phyloP scores from a whole-genome alignment of 2,329 filamentous ascomycete species.

The Exophiala sp. region DNA sequence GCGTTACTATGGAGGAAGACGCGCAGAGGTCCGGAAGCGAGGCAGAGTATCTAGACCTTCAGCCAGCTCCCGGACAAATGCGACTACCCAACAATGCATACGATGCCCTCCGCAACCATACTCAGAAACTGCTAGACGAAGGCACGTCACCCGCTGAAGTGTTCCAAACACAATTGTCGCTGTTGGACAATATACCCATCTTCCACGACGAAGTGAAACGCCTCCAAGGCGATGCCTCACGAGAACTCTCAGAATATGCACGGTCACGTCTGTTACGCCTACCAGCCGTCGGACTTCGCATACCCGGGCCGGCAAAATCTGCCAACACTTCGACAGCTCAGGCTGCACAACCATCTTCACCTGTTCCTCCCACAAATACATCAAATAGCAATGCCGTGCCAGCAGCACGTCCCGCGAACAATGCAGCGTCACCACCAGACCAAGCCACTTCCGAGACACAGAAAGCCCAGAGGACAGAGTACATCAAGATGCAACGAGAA shows the following conservation, averaged over 20 bases:
- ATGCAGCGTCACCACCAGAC: neutral
- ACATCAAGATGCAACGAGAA: conserved; percentile 49
- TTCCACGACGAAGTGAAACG: conserved; percentile 20
- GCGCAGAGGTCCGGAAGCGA: neutral
- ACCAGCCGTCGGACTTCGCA: conserved; percentile 19
- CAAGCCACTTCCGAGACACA: conserved; percentile 9
- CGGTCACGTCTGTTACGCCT: conserved; percentile 18
- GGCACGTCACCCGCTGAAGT: conserved; percentile 14
- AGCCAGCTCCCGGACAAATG: conserved; percentile 21
- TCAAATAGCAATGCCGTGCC: neutral
- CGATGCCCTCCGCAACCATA: conserved; percentile 25
- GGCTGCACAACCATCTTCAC: neutral
- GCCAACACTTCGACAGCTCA: neutral
- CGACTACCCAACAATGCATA: conserved; percentile 28
- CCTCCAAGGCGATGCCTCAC: neutral
- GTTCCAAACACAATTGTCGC: conserved; percentile 14
- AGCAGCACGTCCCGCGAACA: neutral
- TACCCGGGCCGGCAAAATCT: conserved; percentile 8
- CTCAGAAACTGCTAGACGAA: conserved; percentile 21
- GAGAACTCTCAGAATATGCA: conserved; percentile 19
- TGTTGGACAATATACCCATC: conserved; percentile 21
- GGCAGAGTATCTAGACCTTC: conserved; percentile 18
- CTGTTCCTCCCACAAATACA: neutral
- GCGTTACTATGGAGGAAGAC: neutral
- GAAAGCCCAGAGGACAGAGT: conserved; percentile 25